phyloP scores from a whole-genome alignment of 176 grass and related monocot species.

The Puccinellia tenuiflora region DNA sequence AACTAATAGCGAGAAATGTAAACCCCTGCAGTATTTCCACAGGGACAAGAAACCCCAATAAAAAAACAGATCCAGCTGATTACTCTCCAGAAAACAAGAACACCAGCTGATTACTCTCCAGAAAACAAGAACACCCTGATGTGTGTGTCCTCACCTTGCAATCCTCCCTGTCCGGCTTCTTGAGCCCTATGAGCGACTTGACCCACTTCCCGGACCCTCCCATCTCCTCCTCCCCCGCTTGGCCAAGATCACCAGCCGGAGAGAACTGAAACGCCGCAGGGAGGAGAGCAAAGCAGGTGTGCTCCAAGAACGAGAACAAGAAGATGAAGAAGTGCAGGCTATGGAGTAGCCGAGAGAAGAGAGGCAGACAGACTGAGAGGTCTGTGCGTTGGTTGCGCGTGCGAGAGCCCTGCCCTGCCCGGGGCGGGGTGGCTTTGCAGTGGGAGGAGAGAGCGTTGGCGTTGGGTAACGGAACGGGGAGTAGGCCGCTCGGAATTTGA shows the following conservation, averaged over 20 bases:
- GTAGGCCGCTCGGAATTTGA: constrained; percentile 52
- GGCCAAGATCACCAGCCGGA: not conserved
- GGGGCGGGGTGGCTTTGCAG: constrained; percentile 24
- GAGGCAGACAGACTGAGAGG: not conserved
- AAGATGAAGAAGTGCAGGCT: not conserved
- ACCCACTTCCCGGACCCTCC: constrained; percentile 90
- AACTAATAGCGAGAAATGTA: not conserved
- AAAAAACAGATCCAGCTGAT: not conserved
- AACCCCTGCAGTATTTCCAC: not conserved
- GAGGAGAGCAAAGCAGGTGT: not conserved
- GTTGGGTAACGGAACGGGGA: constrained; percentile 22
- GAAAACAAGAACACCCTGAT: constrained; percentile 7
- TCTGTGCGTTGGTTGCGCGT: constrained; percentile 19
- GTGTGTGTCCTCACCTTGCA: constrained; percentile 40
- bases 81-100: not conserved
- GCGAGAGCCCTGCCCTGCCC: not conserved
- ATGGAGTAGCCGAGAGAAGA: not conserved
- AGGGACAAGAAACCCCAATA: not conserved
- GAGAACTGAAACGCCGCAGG: not conserved
- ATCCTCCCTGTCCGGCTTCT: constrained; percentile 65
- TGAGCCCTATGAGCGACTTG: constrained; percentile 77
- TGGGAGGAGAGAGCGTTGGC: constrained; percentile 14
- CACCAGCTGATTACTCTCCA: not conserved
- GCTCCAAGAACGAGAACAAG: constrained; percentile 15
- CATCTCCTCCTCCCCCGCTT: not conserved